Evolutionary conservation across 352 stramenopile species (phyloP).

Genomic region (Plasmopara muralis): DNA sequence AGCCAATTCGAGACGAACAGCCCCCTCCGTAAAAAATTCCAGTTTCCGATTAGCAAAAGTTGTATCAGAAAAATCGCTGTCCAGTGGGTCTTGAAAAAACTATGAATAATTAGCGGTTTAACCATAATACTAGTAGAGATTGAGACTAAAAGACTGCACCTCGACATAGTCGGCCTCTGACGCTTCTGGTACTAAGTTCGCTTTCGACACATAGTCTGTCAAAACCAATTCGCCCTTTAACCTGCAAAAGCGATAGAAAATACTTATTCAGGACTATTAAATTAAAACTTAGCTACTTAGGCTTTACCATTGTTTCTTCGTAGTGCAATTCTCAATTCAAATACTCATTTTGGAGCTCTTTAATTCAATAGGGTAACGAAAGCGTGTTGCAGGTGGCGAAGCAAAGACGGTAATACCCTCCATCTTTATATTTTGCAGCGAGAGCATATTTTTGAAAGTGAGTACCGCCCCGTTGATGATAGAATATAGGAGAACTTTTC

Average conservation of each 20-base stretch:
- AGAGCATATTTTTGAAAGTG: not conserved
- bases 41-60: conserved; percentile 10
- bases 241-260: conserved; percentile 4
- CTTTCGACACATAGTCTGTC: conserved; percentile 4
- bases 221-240: conserved; percentile 10
- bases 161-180: not conserved
- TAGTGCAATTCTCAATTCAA: conserved; percentile 13
- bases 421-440: conserved; percentile 7
- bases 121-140: not conserved
- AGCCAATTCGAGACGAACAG: conserved; percentile 4
- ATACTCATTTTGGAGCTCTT: conserved; percentile 17
- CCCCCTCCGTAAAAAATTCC: not conserved
- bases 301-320: conserved; percentile 19
- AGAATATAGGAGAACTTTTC: no score
- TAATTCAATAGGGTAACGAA: conserved; percentile 11
- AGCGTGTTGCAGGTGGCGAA: not conserved
- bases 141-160: not conserved
- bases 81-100: conserved; percentile 16
- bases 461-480: no score
- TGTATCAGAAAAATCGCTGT: not conserved
- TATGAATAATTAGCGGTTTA: not conserved
- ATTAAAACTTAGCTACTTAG: not conserved
- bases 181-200: conserved; percentile 11
- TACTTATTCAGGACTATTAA: not conserved
- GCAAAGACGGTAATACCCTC: conserved; percentile 11